These are phyloP conservation scores for Cyanidiococcus yangmingshanensis DNA, from an alignment of 23 red algal species.

Conservation along the genomic window DNA sequence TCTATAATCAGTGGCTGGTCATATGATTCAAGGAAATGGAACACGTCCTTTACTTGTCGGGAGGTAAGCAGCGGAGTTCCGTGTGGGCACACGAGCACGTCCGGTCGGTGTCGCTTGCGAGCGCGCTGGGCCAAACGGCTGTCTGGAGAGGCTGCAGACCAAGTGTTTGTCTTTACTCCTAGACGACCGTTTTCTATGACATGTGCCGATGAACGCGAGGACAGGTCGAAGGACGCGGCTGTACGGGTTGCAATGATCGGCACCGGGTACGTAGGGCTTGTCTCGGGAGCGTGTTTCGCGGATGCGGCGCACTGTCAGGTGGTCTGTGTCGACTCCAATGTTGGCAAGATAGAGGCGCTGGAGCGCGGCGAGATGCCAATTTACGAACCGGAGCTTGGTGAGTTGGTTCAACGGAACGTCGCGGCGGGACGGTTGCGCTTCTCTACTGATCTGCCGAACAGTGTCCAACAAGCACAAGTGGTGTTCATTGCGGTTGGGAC, in stretches of 20 bases:
- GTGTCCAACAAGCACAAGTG: background rate
- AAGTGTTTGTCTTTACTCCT: too few relatives aligned
- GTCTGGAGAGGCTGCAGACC: too few relatives aligned
- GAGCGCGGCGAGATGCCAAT: slow-evolving; percentile 15
- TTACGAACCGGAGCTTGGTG: slow-evolving; percentile 13
- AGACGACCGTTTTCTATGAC: too few relatives aligned
- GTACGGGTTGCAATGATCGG: slow-evolving; percentile 23
- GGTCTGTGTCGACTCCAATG: slow-evolving; percentile 15
- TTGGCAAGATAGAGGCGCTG: slow-evolving; percentile 12
- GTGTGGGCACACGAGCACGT: too few relatives aligned
- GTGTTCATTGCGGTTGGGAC: slow-evolving; percentile 33
- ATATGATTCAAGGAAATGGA: too few relatives aligned
- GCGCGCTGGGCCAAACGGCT: too few relatives aligned
- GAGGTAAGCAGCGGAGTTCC: too few relatives aligned
- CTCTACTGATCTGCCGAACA: background rate
- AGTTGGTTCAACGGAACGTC: slow-evolving; percentile 10
- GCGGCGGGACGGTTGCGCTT: background rate
- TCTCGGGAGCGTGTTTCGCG: slow-evolving; percentile 27
- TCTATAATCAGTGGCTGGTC: too few relatives aligned
- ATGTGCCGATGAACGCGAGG: too few relatives aligned
- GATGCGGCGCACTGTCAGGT: slow-evolving; percentile 14
- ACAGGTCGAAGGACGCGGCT: too few relatives aligned
- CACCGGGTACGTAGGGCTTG: slow-evolving; percentile 27
- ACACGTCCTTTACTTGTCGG: too few relatives aligned
- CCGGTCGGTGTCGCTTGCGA: too few relatives aligned